Percentiles rank a stretch among this genome's conserved stretches.
phyloP scores from a whole-genome alignment of 2,329 filamentous ascomycete species.

The Aspergillus arachidicola region DNA sequence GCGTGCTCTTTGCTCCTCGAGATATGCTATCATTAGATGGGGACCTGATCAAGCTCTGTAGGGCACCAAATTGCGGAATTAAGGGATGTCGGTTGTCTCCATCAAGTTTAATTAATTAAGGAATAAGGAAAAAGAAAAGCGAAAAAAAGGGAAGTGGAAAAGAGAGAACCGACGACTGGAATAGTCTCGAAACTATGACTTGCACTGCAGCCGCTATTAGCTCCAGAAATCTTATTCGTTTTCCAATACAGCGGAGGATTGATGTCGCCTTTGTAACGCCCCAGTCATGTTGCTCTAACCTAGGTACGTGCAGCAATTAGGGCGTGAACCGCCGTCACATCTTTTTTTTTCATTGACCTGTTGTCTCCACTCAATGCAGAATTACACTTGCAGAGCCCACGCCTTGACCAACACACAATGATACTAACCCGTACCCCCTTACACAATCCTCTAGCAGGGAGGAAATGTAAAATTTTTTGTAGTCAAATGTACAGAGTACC shows the following conservation, averaged over 20 bases:
- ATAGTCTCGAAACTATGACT: slow-evolving; percentile 13
- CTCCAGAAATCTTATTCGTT: slow-evolving; percentile 18
- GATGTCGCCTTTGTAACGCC: slow-evolving; percentile 11
- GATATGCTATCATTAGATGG: not conserved
- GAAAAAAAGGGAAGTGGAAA: not conserved
- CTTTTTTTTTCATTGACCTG: slow-evolving; percentile 27
- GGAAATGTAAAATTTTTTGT: not conserved
- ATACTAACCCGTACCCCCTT: slow-evolving; percentile 17
- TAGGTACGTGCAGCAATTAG: slow-evolving; percentile 33
- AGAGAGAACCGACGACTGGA: not conserved
- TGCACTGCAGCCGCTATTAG: slow-evolving; percentile 21
- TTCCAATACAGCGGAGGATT: slow-evolving; percentile 4
- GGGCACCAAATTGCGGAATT: slow-evolving; percentile 3
- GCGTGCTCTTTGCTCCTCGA: not conserved
- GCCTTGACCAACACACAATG: slow-evolving; percentile 33
- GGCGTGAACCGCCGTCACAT: slow-evolving; percentile 38
- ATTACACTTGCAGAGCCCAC: slow-evolving; percentile 38
- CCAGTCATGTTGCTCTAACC: slow-evolving; percentile 11
- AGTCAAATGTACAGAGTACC: not conserved
- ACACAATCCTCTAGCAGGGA: slow-evolving; percentile 12
- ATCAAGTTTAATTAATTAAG: not conserved
- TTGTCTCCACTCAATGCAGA: slow-evolving; percentile 32
- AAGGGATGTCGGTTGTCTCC: not conserved
- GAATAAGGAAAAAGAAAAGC: not conserved
- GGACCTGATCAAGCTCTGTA: not conserved